Base-by-base conservation (phyloP, 495 filamentous ascomycete species). In the Glarea lozoyensis region DNA sequence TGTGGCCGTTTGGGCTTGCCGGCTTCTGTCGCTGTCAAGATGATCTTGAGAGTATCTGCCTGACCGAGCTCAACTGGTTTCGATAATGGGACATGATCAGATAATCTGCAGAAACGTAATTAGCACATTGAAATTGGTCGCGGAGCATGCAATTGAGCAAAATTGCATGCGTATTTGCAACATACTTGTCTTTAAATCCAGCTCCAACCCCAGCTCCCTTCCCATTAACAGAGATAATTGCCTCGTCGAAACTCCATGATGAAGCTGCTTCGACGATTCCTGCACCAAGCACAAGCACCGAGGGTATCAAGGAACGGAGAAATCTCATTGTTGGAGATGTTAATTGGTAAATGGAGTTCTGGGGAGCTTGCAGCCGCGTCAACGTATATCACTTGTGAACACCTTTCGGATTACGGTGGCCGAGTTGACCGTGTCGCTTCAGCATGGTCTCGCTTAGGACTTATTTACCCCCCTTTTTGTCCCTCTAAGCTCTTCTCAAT, bases 211-310 rank as follows among this genome's bases (percentile, higher is more conserved):
- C 82, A n/a, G n/a, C n/a, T 38, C 74, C 78, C 67, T 88, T 94
- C 37, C 73, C 63, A 58, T 78, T 75, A 51, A 95, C 72, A 42
- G 79, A 75, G 60, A 95, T 63, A 54, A 78, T 85, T 60, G 82
- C 88, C 71, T 94, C 87, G 57, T 82, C 75, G 61, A 92, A 92
- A 15, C 78, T 75, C 88, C 88, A 95, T 21, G 78, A 77, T 24
- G 84, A 76, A 39, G 85, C 83, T 31, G 84, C 81, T 45, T 69
- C 61, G 53, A 55, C 65, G 50, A 61, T 56, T 46, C 64, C 62
- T 32, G 66, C 62, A 43, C 65, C 61, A 33, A 68, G 51, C 10
- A 73, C 58, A 54, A 73, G 52, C 3, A 75, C 49, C 42, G 67
- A 65, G 27, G 68, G 58, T 15, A 67, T 48, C 44, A 77, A 52